phyloP scores from a whole-genome alignment of 1,284 basidiomycete genomes.

The Malassezia japonica region DNA sequence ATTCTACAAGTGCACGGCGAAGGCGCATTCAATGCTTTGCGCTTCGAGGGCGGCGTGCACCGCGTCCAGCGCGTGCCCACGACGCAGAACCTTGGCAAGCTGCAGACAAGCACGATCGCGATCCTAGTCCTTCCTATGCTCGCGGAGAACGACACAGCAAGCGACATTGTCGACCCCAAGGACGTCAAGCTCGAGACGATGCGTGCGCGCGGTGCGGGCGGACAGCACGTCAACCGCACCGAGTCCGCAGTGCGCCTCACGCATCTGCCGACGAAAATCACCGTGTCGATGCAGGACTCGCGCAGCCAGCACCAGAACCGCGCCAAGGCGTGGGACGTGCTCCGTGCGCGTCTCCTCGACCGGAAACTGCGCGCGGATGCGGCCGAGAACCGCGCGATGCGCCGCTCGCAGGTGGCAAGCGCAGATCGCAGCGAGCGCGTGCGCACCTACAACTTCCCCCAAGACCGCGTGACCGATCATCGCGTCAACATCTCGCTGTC shows the following conservation, averaged over 20 bases:
- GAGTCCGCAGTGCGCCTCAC: conserved; percentile 96
- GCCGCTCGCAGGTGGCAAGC: conserved; percentile 38
- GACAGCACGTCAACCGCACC: conserved; percentile 98
- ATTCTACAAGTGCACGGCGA: conserved; percentile 70
- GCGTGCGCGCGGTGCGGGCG: conserved; percentile 87
- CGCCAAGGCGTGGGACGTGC: conserved; percentile 40
- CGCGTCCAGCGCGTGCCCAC: conserved; percentile 86
- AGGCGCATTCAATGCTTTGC: conserved; percentile 67
- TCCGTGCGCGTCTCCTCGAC: conserved; percentile 40
- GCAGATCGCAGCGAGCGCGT: conserved; percentile 43
- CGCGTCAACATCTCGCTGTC: conserved; percentile 35
- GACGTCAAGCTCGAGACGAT: conserved; percentile 87
- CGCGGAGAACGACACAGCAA: conserved; percentile 45
- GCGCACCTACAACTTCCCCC: conserved; percentile 46
- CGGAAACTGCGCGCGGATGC: conserved; percentile 33
- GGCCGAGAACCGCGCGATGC: conserved; percentile 27
- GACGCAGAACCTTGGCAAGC: conserved; percentile 73
- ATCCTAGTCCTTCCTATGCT: conserved; percentile 50
- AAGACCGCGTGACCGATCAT: conserved; percentile 47
- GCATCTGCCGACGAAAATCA: conserved; percentile 83
- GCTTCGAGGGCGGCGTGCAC: conserved; percentile 91
- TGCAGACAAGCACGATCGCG: conserved; percentile 86
- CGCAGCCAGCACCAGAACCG: conserved; percentile 74
- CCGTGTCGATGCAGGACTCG: conserved; percentile 96
- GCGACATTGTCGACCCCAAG: conserved; percentile 63